These are phyloP conservation scores for Nitzschia sp. DNA, from an alignment of 108 stramenopile species.

Conservation along the genomic window DNA sequence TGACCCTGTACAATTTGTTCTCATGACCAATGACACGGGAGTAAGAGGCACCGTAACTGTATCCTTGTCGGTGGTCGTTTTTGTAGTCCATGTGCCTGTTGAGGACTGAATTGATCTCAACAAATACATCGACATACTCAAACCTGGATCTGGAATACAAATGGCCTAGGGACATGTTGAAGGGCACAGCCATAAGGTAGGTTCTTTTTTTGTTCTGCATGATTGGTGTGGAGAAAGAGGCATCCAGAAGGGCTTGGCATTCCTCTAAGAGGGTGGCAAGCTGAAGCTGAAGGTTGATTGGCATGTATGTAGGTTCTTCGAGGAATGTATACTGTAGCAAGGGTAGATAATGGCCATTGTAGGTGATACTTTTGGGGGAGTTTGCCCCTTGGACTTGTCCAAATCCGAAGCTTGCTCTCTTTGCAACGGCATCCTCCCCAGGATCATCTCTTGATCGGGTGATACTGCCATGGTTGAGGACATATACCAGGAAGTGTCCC, in stretches of 20 bases:
- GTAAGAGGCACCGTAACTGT: neutral
- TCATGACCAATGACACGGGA: neutral
- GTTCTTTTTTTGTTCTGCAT: neutral
- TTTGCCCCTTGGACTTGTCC: neutral
- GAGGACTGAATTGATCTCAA: neutral
- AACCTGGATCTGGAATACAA: neutral
- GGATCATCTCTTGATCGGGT: too few species aligned
- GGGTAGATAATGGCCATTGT: neutral
- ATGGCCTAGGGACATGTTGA: neutral
- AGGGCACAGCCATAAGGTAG: neutral
- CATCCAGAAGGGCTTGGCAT: neutral
- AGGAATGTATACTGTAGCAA: neutral
- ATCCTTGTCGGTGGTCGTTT: neutral
- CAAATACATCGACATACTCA: neutral
- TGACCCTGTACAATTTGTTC: neutral
- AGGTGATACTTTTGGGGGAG: too few species aligned
- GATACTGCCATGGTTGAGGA: too few species aligned
- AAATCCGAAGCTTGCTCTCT: neutral
- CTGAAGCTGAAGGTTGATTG: neutral
- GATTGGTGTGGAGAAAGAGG: neutral
- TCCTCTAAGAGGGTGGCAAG: neutral
- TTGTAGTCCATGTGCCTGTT: conserved; percentile 2
- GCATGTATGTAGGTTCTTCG: neutral
- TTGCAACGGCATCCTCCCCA: too few species aligned
- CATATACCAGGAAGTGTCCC: too few species aligned